These are phyloP conservation scores for Manihot esculenta DNA, from an alignment of 441 rosid genomes.

Conservation along the genomic window DNA sequence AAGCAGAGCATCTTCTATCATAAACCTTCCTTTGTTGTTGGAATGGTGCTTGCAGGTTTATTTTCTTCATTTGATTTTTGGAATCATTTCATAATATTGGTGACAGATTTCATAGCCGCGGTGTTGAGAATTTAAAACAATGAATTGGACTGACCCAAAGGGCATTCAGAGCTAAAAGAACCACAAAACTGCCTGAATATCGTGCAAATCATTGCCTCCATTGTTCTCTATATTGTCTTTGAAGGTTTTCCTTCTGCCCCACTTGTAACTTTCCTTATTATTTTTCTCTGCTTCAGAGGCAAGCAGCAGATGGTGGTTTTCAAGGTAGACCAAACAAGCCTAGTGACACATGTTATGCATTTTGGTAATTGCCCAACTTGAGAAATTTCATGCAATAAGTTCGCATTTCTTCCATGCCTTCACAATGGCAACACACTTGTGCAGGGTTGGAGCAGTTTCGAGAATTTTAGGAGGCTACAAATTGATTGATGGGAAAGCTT, in stretches of 20 bases:
- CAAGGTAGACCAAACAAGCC: slow-evolving; percentile 87
- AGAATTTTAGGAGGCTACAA: slow-evolving; percentile 66
- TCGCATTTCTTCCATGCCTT: slow-evolving; percentile 2
- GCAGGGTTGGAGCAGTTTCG: slow-evolving; percentile 80
- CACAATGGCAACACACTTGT: slow-evolving; percentile 23
- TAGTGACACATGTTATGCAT: slow-evolving; percentile 97
- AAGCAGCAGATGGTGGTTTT: slow-evolving; percentile 80
- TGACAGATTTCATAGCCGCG: background rate
- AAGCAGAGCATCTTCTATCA: slow-evolving; percentile 40
- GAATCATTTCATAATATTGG: slow-evolving; percentile 8
- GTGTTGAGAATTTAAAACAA: slow-evolving; percentile 7
- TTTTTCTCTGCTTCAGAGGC: slow-evolving; percentile 55
- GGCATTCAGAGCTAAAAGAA: slow-evolving; percentile 4
- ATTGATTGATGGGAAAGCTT: slow-evolving; percentile 53
- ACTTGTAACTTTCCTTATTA: slow-evolving; percentile 6
- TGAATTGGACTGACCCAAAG: background rate
- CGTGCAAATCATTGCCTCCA: background rate
- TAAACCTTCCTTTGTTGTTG: slow-evolving; percentile 53
- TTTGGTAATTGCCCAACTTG: slow-evolving; percentile 55
- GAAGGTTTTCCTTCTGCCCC: background rate
- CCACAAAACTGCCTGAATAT: no score
- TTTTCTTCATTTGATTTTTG: slow-evolving; percentile 17
- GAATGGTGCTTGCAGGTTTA: slow-evolving; percentile 78
- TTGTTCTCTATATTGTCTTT: background rate
- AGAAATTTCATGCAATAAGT: slow-evolving; percentile 11